Conservation (phyloP, 352 stramenopile genomes). For the Pythium aristosporum region DNA sequence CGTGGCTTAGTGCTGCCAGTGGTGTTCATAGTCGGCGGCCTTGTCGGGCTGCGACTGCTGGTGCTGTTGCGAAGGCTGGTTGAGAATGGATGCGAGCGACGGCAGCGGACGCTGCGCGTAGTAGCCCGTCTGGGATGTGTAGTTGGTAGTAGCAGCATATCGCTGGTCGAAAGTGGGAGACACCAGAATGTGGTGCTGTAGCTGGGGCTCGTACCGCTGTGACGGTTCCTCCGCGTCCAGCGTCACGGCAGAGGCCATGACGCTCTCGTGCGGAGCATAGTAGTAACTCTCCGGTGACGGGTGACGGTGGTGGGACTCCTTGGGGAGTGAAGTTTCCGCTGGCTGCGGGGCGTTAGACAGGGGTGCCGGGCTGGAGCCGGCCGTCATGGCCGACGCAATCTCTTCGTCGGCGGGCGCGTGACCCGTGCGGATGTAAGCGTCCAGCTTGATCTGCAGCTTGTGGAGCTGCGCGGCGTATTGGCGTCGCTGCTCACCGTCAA, state of each 20-base stretch:
- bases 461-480: slow-evolving; percentile 65
- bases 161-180: slow-evolving; percentile 22
- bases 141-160: slow-evolving; percentile 6
- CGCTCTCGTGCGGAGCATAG: slow-evolving; percentile 17
- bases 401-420: slow-evolving; percentile 34
- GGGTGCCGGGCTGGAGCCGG: not conserved
- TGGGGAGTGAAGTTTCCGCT: not conserved
- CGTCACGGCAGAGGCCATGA: slow-evolving; percentile 21
- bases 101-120: slow-evolving; percentile 17
- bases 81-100: slow-evolving; percentile 20
- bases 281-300: slow-evolving; percentile 2
- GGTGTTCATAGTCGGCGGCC: slow-evolving; percentile 1
- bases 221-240: slow-evolving; percentile 16
- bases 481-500: slow-evolving; percentile 60
- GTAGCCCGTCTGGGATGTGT: slow-evolving; percentile 6
- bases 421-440: slow-evolving; percentile 46
- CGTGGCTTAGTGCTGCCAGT: not conserved
- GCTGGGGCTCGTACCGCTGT: slow-evolving; percentile 9
- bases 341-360: not conserved
- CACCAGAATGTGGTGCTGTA: not conserved
- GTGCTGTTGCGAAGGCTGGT: slow-evolving; percentile 5
- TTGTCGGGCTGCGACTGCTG: not conserved
- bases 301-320: not conserved
- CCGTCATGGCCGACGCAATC: slow-evolving; percentile 1
- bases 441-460: slow-evolving; percentile 74